Base-by-base conservation (phyloP, 2,329 filamentous ascomycete species). In the Onygena corvina region DNA sequence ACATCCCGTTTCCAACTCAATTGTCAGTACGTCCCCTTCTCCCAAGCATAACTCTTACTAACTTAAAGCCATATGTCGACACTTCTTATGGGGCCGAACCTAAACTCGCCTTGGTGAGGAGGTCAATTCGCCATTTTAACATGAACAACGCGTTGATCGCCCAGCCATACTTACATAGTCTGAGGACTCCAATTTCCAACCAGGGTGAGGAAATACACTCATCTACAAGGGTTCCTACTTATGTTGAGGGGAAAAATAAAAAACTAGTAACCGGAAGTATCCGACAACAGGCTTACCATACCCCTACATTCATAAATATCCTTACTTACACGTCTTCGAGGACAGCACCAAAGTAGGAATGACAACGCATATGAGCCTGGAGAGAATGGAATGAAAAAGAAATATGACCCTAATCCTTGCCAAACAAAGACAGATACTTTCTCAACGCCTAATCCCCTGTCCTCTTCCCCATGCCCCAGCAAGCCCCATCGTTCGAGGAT, bases 201-300 rank as follows among this genome's bases (percentile, higher is more conserved):
- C 18, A 23, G 36, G 30, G 9, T 9, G 11, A 33, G 14, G 16
- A 23, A 25, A 4, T n/a, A 18, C 21, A 21, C 36, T 18, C 18
- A 40, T 40, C 36, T 40, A 40, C 36, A 40, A 40, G 36, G 36
- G 36, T 23, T 40, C 4, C 18, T 11, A 23, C 18, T 18, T 5
- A 21, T 11, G n/a, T n/a, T 23, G 36, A 18, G 36, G 36, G 25
- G 18, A 25, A 40, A 40, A 23, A 11, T 25, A 23, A 40, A 20
- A 12, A 23, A 40, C 36, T 14, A 40, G 36, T 40, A 40, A 40
- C 36, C 36, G 36, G 36, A 40, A 40, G 18, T 40, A 40, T 40
- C 36, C 36, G 36, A 40, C 11, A 12, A 40, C 9, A 40, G 21
- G n/a, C 36, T 21, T 3, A 21, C 18, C 3, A 9, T 21, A 20